phyloP scores from a whole-genome alignment of 2,329 filamentous ascomycete genomes.

The Phaeosphaeriaceae sp. region DNA sequence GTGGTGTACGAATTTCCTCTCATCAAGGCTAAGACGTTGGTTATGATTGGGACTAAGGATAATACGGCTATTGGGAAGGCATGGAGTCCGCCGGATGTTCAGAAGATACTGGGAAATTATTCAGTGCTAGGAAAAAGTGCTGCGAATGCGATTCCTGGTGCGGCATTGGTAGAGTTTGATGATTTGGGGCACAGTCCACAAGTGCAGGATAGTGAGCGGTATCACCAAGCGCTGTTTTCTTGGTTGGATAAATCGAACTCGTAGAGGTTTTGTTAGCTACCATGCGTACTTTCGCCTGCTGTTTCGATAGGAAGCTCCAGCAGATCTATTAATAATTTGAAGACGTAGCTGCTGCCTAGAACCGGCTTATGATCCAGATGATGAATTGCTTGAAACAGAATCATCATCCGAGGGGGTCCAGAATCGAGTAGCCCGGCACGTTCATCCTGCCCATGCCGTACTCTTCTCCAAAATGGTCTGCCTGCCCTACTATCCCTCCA shows the following conservation, averaged over 20 bases:
- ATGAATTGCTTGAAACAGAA: too few species aligned
- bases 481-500: slow-evolving; percentile 28
- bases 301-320: too few species aligned
- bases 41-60: slow-evolving; percentile 61
- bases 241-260: slow-evolving; percentile 48
- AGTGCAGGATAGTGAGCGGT: slow-evolving; percentile 57
- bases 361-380: too few species aligned
- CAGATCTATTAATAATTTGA: too few species aligned
- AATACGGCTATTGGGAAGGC: slow-evolving; percentile 62
- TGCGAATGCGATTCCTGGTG: slow-evolving; percentile 52
- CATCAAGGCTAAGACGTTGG: slow-evolving; percentile 54
- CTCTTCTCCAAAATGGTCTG: slow-evolving; percentile 33
- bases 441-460: slow-evolving; percentile 36
- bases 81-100: slow-evolving; percentile 49
- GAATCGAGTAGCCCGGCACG: slow-evolving; percentile 11
- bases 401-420: too few species aligned
- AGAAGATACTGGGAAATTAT: slow-evolving; percentile 55
- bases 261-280: background rate
- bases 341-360: too few species aligned
- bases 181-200: slow-evolving; percentile 61
- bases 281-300: too few species aligned
- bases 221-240: slow-evolving; percentile 54
- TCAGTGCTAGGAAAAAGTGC: slow-evolving; percentile 57
- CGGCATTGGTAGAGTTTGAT: slow-evolving; percentile 55
- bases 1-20: slow-evolving; percentile 58